Evolutionary conservation across 2,329 filamentous ascomycete species (phyloP), one percentile per base, ranked within the genome.

Genomic region (Cordyceps javanica): DNA sequence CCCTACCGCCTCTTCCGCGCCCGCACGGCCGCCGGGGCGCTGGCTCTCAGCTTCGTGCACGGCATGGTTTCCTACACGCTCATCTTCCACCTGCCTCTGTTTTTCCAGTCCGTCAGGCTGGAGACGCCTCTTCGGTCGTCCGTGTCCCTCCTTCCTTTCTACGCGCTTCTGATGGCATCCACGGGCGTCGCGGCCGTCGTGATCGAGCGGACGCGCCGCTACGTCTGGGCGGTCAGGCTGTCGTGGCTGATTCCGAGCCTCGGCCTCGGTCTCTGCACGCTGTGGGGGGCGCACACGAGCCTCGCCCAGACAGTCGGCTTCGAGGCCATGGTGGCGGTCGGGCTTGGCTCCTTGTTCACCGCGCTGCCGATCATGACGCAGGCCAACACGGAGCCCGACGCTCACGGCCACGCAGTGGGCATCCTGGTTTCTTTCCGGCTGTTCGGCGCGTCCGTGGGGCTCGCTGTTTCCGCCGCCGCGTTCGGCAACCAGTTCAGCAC

Each of bases 91-190:
- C 25, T 72, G 1, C 72, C 71, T 0, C 51, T 72, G 0, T 68
- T 68, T 39, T 73, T 66, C 59, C 69, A 74, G 55, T 66, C 71
- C 7, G 66, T 73, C 2, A 52, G 61, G 23, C 62, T 68, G 21
- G 55, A 72, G 23, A 62, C 66, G 0, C 62, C 68, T 0, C 49
- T 73, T 2, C 26, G 57, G 16, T 63, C 70, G 2, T 69, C 66
- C 11, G 60, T 71, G 0, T 62, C 62, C 4, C 30, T 70, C 7
- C 48, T 69, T n/a, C 70, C 67, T 13, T 54, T 61, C 23, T 51
- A 53, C 32, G 58, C 55, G 11, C 60, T 63, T 13, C 30, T 65
- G 7, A 59, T 58, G 39, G 5, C 26, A 8, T 46, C 2, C 42
- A 28, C 49, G 9, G 34, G 19, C 38, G n/a, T 32, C 1, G 38